Percentiles rank a stretch among this genome's conserved stretches.
Conservation (phyloP, 805 yeast genomes). For the Komagataella phaffii region DNA sequence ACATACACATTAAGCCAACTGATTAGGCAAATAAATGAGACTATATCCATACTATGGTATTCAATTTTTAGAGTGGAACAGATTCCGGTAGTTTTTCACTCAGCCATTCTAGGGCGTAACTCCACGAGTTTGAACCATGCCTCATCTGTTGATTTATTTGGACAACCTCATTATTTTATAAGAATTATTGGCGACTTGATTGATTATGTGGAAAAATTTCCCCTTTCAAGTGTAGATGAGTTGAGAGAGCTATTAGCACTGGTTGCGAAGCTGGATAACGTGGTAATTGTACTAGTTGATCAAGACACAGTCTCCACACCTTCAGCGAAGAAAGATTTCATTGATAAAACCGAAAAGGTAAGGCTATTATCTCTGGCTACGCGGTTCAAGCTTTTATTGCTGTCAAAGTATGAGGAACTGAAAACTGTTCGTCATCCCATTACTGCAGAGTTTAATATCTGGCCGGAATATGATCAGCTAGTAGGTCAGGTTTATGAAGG, state of each 20-base stretch:
- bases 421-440: constrained; percentile 1
- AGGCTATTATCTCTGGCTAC: constrained; percentile 18
- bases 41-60: constrained; percentile 49
- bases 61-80: constrained; percentile 27
- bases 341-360: constrained; percentile 19
- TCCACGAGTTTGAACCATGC: neutral
- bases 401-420: constrained; percentile 16
- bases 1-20: constrained; percentile 19
- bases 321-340: constrained; percentile 5
- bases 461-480: constrained; percentile 10
- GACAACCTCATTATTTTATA: constrained; percentile 51
- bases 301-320: constrained; percentile 5
- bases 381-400: constrained; percentile 15
- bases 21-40: constrained; percentile 27
- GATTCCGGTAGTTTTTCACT: constrained; percentile 16
- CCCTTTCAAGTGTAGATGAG: constrained; percentile 9
- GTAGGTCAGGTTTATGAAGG: constrained; percentile 24
- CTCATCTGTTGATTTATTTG: constrained; percentile 20
- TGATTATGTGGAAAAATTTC: constrained; percentile 38
- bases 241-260: constrained; percentile 10
- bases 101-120: constrained; percentile 2
- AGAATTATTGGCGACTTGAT: constrained; percentile 53
- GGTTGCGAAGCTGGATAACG: constrained; percentile 16
- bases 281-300: constrained; percentile 17
- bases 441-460: neutral